Evolutionary conservation across 805 yeast genomes (phyloP).

Genomic region (Cyberlindnera meyerae): DNA sequence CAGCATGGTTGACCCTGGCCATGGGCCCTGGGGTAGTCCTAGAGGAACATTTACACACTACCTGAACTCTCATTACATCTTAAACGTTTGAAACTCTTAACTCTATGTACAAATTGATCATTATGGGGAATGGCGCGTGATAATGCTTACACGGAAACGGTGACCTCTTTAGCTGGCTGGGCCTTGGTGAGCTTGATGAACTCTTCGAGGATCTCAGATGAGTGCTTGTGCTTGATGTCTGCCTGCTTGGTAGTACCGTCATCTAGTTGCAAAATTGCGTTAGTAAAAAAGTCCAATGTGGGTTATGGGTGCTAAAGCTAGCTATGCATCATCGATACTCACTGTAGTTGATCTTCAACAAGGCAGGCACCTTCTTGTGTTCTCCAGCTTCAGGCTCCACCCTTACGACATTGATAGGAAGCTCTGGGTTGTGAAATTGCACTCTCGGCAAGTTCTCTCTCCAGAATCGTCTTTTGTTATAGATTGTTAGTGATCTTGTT

Average conservation of each 20-base stretch:
- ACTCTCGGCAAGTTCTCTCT: conserved; percentile 66
- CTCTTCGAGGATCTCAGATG: conserved; percentile 51
- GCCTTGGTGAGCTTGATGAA: conserved; percentile 51
- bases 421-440: conserved; percentile 75
- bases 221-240: conserved; percentile 48
- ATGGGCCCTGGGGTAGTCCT: too few species aligned
- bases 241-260: conserved; percentile 38
- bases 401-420: conserved; percentile 57
- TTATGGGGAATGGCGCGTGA: too few species aligned
- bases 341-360: conserved; percentile 35
- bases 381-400: conserved; percentile 43
- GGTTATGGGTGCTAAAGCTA: neutral
- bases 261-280: conserved; percentile 8
- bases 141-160: neutral
- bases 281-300: too few species aligned
- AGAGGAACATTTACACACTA: too few species aligned
- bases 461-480: conserved; percentile 57
- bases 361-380: conserved; percentile 38
- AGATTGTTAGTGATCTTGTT: conserved; percentile 5
- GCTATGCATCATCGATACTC: conserved; percentile 9
- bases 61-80: too few species aligned
- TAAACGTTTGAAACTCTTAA: too few species aligned
- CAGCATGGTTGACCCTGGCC: too few species aligned
- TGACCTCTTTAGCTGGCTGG: conserved; percentile 37
- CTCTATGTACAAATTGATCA: too few species aligned